Evolutionary conservation across 73 alveolate species (phyloP), one percentile per base, ranked within the genome.

Genomic region (Paramecium caudatum): DNA sequence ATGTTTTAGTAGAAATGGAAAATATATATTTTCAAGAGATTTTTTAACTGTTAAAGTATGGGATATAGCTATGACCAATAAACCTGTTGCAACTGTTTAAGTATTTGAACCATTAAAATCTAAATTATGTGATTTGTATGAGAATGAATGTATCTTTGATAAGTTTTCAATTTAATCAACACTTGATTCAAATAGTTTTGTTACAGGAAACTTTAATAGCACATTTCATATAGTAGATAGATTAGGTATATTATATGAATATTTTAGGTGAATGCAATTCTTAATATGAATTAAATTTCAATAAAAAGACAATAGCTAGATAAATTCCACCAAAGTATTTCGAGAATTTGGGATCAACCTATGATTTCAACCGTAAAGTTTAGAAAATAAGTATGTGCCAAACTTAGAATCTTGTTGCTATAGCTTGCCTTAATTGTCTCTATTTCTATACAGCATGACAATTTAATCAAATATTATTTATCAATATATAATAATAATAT

Each of bases 81-180:
- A 84, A 85, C 98, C 98, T 0, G 81, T 95, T 21, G 90, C 81
- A 33, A 86, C 94, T 16, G 78, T 90, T 47, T 50, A 70, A 19
- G 96, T 92, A 16, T 83, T 88, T 30, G 98, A 95, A 48, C 94
- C 95, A 62, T 47, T 95, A 12, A 94, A 95, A 81, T 93, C 91
- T 49, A 93, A 93, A 82, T 50, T 95, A 16, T 95, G 98, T 61
- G 98, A 95, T 32, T 81, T 91, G 16, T 95, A 95, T 82, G 98
- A 95, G 47, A 69, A 90, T 47, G 98, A 95, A 70, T 62, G 91
- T 45, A 93, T 95, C 10, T 93, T 95, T 47, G 98, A 95, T 78
- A 95, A 95, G 46, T 95, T 95, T 81, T 62, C 90, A 8, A 86
- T 86, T 30, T 61, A 70, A 16, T 62, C 90, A 13, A 63, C 81